Evolutionary conservation across 2,329 filamentous ascomycete species (phyloP).

Genomic region (Colletotrichum theobromicola): DNA sequence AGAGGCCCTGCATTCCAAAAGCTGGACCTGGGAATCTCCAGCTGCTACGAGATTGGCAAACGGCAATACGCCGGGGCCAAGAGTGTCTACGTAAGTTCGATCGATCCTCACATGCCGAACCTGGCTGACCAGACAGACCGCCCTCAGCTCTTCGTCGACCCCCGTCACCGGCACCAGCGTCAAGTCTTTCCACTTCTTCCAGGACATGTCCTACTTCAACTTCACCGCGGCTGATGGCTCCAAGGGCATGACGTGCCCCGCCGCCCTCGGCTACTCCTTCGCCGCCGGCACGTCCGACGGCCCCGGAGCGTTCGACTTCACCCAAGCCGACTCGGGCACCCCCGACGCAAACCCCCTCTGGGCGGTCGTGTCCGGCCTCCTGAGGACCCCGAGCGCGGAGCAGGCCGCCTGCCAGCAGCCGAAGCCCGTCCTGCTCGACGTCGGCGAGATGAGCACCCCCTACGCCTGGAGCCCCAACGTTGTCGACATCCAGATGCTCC

Average conservation of each 20-base stretch:
- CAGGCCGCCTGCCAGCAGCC: slow-evolving; percentile 79
- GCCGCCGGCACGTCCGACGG: slow-evolving; percentile 93
- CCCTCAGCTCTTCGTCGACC: slow-evolving; percentile 49
- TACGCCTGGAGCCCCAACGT: slow-evolving; percentile 93
- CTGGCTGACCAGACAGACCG: slow-evolving; percentile 49
- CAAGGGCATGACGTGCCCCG: slow-evolving; percentile 77
- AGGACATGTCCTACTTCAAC: slow-evolving; percentile 77
- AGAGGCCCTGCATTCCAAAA: slow-evolving; percentile 72
- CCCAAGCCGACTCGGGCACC: slow-evolving; percentile 79
- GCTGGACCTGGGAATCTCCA: slow-evolving; percentile 74
- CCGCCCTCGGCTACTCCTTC: slow-evolving; percentile 89
- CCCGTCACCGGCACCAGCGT: slow-evolving; percentile 69
- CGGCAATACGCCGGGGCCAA: slow-evolving; percentile 71
- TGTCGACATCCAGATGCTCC: slow-evolving; percentile 84
- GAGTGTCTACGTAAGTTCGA: slow-evolving; percentile 39
- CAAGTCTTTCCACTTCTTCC: slow-evolving; percentile 84
- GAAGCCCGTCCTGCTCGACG: slow-evolving; percentile 88
- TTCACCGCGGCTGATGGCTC: slow-evolving; percentile 79
- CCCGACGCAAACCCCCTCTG: slow-evolving; percentile 77
- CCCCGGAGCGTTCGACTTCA: slow-evolving; percentile 91
- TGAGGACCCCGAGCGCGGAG: slow-evolving; percentile 72
- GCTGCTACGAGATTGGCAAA: slow-evolving; percentile 77
- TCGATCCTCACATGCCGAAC: slow-evolving; percentile 27
- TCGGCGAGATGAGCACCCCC: slow-evolving; percentile 78
- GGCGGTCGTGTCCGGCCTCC: slow-evolving; percentile 73